These are phyloP conservation scores for Tulasnella sp. DNA, from an alignment of 768 basidiomycete species.

Conservation along the genomic window DNA sequence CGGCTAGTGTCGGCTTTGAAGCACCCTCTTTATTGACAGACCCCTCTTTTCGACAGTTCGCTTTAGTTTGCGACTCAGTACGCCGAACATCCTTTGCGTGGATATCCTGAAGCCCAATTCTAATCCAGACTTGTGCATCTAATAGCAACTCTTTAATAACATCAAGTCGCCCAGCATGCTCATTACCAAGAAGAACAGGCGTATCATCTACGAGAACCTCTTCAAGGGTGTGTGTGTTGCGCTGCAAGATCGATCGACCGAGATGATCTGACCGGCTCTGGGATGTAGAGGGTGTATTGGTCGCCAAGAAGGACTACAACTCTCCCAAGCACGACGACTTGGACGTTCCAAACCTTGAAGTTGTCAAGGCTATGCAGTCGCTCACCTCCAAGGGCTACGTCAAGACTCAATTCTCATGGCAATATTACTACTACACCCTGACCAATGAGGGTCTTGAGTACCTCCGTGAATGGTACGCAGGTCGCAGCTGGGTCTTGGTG, in stretches of 20 bases:
- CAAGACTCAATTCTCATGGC: slow-evolving; percentile 99
- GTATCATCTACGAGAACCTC: slow-evolving; percentile 97
- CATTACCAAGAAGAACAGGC: slow-evolving; percentile 92
- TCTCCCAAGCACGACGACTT: slow-evolving; percentile 93
- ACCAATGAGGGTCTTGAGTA: slow-evolving; percentile 97
- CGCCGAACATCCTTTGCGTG: neutral
- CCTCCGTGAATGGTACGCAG: slow-evolving; percentile 76
- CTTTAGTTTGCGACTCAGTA: neutral
- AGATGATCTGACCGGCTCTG: neutral
- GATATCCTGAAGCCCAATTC: neutral
- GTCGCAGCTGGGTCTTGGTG: slow-evolving; percentile 33
- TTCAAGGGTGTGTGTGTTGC: slow-evolving; percentile 88
- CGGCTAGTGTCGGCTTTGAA: neutral
- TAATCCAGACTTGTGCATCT: slow-evolving; percentile 16
- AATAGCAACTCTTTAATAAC: neutral
- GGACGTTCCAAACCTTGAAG: slow-evolving; percentile 61
- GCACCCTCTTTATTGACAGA: neutral
- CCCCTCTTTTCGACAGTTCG: neutral
- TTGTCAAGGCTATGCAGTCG: slow-evolving; percentile 68
- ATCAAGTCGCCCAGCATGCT: slow-evolving; percentile 64
- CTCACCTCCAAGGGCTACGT: slow-evolving; percentile 75
- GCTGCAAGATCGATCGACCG: neutral
- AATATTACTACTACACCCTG: slow-evolving; percentile 97
- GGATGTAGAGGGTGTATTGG: slow-evolving; percentile 85
- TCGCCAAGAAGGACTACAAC: slow-evolving; percentile 99